A percentile compares a stretch with the other conserved stretches of the same genome.
Evolutionary conservation across 352 stramenopile species (phyloP).

Genomic region (Phytophthora chlamydospora): DNA sequence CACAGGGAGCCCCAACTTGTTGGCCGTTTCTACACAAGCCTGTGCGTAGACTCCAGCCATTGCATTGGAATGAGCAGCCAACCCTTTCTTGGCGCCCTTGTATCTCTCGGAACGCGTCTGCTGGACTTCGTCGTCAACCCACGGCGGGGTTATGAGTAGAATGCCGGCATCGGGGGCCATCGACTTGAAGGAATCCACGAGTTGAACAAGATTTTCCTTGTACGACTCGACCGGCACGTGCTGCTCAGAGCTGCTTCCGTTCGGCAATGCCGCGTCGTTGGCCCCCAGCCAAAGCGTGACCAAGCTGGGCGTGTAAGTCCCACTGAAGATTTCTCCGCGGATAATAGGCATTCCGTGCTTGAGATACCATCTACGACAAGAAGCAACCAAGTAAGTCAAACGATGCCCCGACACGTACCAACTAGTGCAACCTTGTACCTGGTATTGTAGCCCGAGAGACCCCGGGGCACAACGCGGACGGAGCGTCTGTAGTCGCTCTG

Average conservation of each 20-base stretch:
- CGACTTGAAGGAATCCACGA: constrained; percentile 29
- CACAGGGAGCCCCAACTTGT: constrained; percentile 27
- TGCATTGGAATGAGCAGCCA: constrained; percentile 48
- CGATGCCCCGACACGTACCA: background rate
- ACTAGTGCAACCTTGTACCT: constrained; percentile 15
- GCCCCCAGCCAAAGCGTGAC: constrained; percentile 61
- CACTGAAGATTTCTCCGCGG: constrained; percentile 35
- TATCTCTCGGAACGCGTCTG: constrained; percentile 14
- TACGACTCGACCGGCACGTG: constrained; percentile 55
- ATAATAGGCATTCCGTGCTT: constrained; percentile 37
- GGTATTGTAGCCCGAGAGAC: constrained; percentile 63
- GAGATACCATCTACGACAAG: constrained; percentile 38
- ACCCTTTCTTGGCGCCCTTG: constrained; percentile 19
- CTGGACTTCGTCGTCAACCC: constrained; percentile 42
- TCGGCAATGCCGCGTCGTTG: constrained; percentile 57
- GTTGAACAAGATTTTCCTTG: constrained; percentile 41
- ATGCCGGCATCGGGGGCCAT: constrained; percentile 25
- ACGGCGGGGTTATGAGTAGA: constrained; percentile 35
- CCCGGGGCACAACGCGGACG: constrained; percentile 51
- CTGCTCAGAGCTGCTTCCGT: constrained; percentile 31
- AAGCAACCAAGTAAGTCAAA: background rate
- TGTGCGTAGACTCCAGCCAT: constrained; percentile 47
- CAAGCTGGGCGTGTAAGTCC: constrained; percentile 26
- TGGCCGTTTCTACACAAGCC: constrained; percentile 43
- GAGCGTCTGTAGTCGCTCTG: constrained; percentile 49